Evolutionary conservation across 371 early-diverging fungal genomes (phyloP).

Genomic region (Encephalitozoon hellem): DNA sequence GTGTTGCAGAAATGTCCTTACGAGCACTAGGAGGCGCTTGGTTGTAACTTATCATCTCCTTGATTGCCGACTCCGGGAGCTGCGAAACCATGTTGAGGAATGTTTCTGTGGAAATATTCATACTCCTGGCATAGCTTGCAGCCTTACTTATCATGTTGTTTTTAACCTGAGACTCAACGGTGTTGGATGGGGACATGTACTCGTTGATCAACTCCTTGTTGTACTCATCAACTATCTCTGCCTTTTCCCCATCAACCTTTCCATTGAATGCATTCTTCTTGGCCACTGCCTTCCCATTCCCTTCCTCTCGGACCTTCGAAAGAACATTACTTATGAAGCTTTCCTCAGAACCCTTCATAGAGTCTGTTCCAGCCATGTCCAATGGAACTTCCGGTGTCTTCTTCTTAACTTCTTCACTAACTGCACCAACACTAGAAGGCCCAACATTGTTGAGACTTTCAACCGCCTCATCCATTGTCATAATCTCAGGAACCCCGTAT

Average conservation of each 20-base stretch:
- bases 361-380: background rate
- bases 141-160: slow-evolving; percentile 30
- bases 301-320: background rate
- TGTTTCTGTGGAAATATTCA: background rate
- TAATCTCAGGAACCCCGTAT: slow-evolving; percentile 42
- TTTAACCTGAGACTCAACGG: background rate
- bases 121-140: background rate
- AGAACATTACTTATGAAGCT: slow-evolving; percentile 5
- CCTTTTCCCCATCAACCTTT: slow-evolving; percentile 10
- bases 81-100: slow-evolving; percentile 7
- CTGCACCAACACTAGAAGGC: slow-evolving; percentile 2
- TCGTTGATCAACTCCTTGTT: background rate
- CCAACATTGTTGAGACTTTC: slow-evolving; percentile 26
- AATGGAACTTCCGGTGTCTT: background rate
- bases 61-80: slow-evolving; percentile 7
- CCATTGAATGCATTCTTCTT: slow-evolving; percentile 37
- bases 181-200: background rate
- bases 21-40: background rate
- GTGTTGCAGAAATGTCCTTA: background rate
- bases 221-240: background rate
- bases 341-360: background rate
- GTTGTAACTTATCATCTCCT: slow-evolving; percentile 18
- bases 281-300: background rate
- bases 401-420: slow-evolving; percentile 19
- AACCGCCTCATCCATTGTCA: slow-evolving; percentile 39